Evolutionary conservation across 768 basidiomycete genomes (phyloP).

Genomic region (Trametes punicea): DNA sequence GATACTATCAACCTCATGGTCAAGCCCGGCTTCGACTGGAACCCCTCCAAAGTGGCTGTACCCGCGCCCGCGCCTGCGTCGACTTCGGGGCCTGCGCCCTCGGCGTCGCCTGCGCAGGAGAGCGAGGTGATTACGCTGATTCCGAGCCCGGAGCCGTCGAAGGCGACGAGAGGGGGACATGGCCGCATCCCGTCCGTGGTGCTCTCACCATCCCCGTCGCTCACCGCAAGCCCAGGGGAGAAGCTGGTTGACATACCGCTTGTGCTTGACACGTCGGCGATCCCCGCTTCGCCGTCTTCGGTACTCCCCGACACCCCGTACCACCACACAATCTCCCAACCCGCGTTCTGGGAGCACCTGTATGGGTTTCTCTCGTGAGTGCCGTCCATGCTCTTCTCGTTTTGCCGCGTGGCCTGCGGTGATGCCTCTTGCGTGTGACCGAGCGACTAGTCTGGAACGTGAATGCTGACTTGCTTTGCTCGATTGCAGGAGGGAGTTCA

Average conservation of each 20-base stretch:
- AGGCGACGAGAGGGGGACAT: constrained; percentile 41
- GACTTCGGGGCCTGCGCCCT: constrained; percentile 14
- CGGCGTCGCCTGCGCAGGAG: constrained; percentile 8
- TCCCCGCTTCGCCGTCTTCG: constrained; percentile 35
- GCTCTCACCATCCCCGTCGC: constrained; percentile 71
- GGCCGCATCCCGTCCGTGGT: constrained; percentile 75
- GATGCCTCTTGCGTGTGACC: no score
- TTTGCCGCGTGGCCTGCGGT: no score
- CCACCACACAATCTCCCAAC: constrained; percentile 66
- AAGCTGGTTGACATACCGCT: constrained; percentile 61
- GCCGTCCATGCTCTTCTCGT: no score
- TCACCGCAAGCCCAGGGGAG: constrained; percentile 39
- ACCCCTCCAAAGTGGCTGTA: constrained; percentile 41
- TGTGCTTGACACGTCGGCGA: constrained; percentile 57
- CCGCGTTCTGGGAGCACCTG: constrained; percentile 77
- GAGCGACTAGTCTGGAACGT: no score
- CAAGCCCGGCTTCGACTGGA: constrained; percentile 72
- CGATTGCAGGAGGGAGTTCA: constrained; percentile 54
- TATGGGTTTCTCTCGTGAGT: constrained; percentile 61
- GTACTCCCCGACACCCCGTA: constrained; percentile 43
- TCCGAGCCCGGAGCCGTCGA: constrained; percentile 21
- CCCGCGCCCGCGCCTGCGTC: not conserved
- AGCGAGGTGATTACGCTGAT: constrained; percentile 18
- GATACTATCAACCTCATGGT: constrained; percentile 84
- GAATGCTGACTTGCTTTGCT: not conserved